Evolutionary conservation across 768 basidiomycete genomes (phyloP).

Genomic region (Mycena belliarum): DNA sequence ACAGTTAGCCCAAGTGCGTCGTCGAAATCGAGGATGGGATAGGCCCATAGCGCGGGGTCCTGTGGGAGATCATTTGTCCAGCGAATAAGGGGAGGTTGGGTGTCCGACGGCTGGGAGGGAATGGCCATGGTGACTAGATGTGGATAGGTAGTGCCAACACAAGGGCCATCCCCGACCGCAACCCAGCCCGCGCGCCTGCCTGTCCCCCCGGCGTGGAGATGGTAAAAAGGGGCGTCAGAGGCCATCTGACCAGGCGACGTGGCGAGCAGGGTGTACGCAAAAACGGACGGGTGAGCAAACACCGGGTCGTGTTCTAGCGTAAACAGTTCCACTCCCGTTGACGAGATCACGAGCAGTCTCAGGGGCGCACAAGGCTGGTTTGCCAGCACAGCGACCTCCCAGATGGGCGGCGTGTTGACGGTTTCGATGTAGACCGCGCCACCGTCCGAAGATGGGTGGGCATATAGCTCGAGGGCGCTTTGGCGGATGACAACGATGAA

Average conservation of each 20-base stretch:
- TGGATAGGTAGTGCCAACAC: neutral
- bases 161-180: neutral
- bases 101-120: neutral
- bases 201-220: neutral
- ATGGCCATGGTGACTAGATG: neutral
- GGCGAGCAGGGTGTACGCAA: neutral
- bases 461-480: neutral
- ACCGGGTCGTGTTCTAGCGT: neutral
- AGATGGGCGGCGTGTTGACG: neutral
- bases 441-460: neutral
- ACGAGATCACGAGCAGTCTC: neutral
- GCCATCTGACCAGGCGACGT: no score
- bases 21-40: slow-evolving; percentile 3
- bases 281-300: neutral
- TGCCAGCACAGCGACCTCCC: neutral
- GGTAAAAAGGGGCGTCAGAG: neutral
- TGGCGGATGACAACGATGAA: neutral
- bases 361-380: neutral
- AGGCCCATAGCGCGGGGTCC: slow-evolving; percentile 10
- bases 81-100: neutral
- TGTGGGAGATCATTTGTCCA: neutral
- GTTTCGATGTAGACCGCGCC: neutral
- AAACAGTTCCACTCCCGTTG: neutral
- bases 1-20: slow-evolving; percentile 9
- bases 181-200: neutral